Evolutionary conservation across 2,329 filamentous ascomycete genomes (phyloP), one percentile per base, ranked within the genome.

Genomic region (Pseudogymnoascus sp.): DNA sequence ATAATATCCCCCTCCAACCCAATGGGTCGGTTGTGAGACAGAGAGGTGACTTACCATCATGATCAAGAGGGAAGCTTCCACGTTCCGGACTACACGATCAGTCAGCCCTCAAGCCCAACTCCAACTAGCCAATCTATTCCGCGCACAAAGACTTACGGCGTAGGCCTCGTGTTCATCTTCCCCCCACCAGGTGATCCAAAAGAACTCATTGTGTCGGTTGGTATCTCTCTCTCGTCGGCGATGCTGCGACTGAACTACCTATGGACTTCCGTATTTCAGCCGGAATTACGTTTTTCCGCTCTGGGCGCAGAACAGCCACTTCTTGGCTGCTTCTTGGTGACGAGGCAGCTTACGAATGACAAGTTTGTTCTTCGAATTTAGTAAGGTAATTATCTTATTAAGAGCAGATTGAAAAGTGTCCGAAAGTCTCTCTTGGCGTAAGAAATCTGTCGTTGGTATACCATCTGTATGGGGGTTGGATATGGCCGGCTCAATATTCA

Each of bases 41-140:
- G 28, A 23, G 59, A 38, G 14, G 21, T 18, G 31, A 66, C 74
- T 68, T 78, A 87, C 85, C 91, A 75, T 96, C 92, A 71, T 97
- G 93, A 76, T 97, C 93, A 63, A 97, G 85, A n/a, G 93, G 93
- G 73, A 97, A 97, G 71, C 91, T 96, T 63, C 93, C 93, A 70
- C 93, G 87, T 75, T 97, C 90, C 4, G 93, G 93, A 64, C 91
- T 95, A 69, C 37, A 62, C 14, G 37, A 62, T 18, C 31, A 46
- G 23, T 38, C 56, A 18, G 42, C 21, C 31, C 25, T 60, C 37
- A 59, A 31, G 31, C 10, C 36, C 12, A n/a, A 21, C 34, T 46
- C 18, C 28, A 14, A 37, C 28, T 5, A 46, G 8, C n/a, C 56
- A 16, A 42, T 38, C 64, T 42, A 25, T 62, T 21, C 10, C 16